Base-by-base conservation (phyloP, 768 basidiomycete genomes). In the Phlegmacium glaucopus region DNA sequence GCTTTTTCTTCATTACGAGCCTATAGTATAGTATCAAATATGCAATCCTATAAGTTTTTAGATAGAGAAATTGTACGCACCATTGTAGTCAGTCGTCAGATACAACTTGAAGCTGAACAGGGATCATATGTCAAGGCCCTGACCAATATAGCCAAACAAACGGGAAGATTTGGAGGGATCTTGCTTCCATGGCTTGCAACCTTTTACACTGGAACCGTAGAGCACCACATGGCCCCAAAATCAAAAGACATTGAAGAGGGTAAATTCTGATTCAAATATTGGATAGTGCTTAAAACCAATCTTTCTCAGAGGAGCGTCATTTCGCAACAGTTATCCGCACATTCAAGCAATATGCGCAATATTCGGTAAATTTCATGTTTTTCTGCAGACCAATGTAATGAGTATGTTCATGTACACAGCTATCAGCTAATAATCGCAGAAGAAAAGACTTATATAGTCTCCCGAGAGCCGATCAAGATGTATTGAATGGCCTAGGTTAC, bases 1-100 rank as follows among this genome's bases (percentile, higher is more conserved):
- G 94, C 91, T 66, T 97, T 99, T 69, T 97, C 95, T 66, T 94
- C 90, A 86, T 98, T 97, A 67, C 94, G 87, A 52, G 94, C 94
- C 94, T 92, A 53, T 10, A 6, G 35, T 22, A 22, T 22, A 34
- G 32, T 6, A 34, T 11, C 4, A 34, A n/a, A 6, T 34, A 11
- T n/a, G 2, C n/a, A 34, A 34, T 34, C 32, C 11, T 34, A 11
- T 34, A 10, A 6, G 11, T 2, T 10, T 34, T n/a, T 6, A 34
- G 32, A 34, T 22, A 22, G 22, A n/a, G 32, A 34, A 34, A n/a
- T 11, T 6, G 10, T 2, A 34, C 32, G 32, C 11, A 6, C 32
- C 32, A 34, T 34, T 34, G 32, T 6, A 11, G 32, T 34, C 3
- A 22, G 22, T 22, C 22, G n/a, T n/a, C n/a, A n/a, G n/a, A n/a